Conservation (phyloP, 2,329 filamentous ascomycete genomes). For the Hypoxylon sp. region DNA sequence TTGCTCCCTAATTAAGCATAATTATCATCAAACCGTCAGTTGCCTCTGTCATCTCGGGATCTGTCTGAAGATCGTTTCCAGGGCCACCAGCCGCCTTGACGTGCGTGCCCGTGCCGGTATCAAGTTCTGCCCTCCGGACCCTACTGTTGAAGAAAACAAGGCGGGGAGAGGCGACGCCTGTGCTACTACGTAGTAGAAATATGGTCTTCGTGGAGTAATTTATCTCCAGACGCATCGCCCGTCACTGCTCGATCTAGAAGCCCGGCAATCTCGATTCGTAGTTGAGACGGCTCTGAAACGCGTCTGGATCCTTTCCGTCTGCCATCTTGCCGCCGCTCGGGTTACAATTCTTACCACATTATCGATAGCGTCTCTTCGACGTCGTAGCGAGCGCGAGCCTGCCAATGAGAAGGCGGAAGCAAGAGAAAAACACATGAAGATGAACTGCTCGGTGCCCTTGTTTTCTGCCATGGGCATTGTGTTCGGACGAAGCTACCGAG, state of each 20-base stretch:
- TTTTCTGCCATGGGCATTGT: slow-evolving; percentile 11
- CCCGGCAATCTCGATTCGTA: slow-evolving; percentile 3
- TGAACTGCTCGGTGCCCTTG: slow-evolving; percentile 7
- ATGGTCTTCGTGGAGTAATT: slow-evolving; percentile 6
- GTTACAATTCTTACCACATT: slow-evolving; percentile 30
- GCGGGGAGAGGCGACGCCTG: not conserved
- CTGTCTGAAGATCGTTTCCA: slow-evolving; percentile 26
- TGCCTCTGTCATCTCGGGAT: slow-evolving; percentile 22
- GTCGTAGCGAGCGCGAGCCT: not conserved
- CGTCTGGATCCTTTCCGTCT: slow-evolving; percentile 11
- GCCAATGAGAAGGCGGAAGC: too few relatives aligned
- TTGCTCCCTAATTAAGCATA: slow-evolving; percentile 37
- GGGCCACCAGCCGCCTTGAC: not conserved
- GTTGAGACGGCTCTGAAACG: slow-evolving; percentile 43
- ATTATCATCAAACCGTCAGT: slow-evolving; percentile 28
- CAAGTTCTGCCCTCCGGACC: slow-evolving; percentile 11
- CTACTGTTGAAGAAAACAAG: not conserved
- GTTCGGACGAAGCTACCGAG: slow-evolving; percentile 19
- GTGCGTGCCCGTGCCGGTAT: slow-evolving; percentile 20
- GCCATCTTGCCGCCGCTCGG: slow-evolving; percentile 23
- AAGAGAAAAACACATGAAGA: slow-evolving; percentile 1
- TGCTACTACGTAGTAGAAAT: too few relatives aligned
- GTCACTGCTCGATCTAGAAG: slow-evolving; percentile 14
- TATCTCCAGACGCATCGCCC: slow-evolving; percentile 4
- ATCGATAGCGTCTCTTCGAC: not conserved